Evolutionary conservation across 2,329 filamentous ascomycete genomes (phyloP).

Genomic region (Monilinia laxa): DNA sequence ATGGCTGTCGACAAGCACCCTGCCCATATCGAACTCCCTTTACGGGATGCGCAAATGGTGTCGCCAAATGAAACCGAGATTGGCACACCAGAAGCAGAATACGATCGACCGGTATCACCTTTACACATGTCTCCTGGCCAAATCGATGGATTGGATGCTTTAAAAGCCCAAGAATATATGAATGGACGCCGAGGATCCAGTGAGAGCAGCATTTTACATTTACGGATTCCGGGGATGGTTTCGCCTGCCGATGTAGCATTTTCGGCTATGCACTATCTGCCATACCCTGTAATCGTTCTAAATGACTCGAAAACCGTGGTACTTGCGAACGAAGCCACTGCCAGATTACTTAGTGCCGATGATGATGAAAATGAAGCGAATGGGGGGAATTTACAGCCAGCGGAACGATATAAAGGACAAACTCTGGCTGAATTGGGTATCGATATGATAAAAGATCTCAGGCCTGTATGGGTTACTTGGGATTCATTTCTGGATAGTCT

Average conservation of each 20-base stretch:
- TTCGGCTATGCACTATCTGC: slow-evolving; percentile 70
- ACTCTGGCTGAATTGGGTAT: slow-evolving; percentile 69
- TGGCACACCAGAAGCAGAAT: slow-evolving; percentile 13
- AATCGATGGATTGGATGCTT: slow-evolving; percentile 37
- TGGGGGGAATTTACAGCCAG: slow-evolving; percentile 45
- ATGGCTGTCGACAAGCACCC: slow-evolving; percentile 18
- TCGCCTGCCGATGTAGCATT: slow-evolving; percentile 59
- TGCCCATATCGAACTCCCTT: slow-evolving; percentile 16
- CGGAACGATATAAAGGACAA: slow-evolving; percentile 63
- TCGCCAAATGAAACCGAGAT: slow-evolving; percentile 15
- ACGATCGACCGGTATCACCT: slow-evolving; percentile 31
- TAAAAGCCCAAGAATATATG: slow-evolving; percentile 30
- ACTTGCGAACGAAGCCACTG: slow-evolving; percentile 75
- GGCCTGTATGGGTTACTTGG: slow-evolving; percentile 59
- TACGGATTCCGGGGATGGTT: slow-evolving; percentile 46
- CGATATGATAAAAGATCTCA: slow-evolving; percentile 69
- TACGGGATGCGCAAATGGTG: background rate
- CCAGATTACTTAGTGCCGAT: slow-evolving; percentile 62
- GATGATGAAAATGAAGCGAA: slow-evolving; percentile 42
- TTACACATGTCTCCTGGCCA: slow-evolving; percentile 34
- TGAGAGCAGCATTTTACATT: slow-evolving; percentile 27
- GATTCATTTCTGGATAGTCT: slow-evolving; percentile 58
- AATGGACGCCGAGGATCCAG: slow-evolving; percentile 26
- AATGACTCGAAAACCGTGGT: slow-evolving; percentile 68
- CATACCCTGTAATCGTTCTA: slow-evolving; percentile 68